A percentile compares a stretch with the other conserved stretches of the same genome.
Conservation (phyloP, 176 grass and related monocot genomes). For the Juncus inflexus region DNA sequence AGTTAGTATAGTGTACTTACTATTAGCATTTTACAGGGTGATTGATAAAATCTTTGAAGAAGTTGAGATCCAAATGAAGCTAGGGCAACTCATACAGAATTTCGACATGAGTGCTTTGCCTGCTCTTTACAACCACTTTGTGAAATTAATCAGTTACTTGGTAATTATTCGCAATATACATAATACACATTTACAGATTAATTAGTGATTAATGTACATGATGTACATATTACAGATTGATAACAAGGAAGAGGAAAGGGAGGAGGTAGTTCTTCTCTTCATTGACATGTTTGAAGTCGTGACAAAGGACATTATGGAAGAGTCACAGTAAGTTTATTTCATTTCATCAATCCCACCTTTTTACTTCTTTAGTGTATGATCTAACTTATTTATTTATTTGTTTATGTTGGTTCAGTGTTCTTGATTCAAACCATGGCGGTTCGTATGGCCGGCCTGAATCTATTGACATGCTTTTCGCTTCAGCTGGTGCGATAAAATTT, state of each 20-base stretch:
- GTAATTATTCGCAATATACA: slow-evolving; percentile 35
- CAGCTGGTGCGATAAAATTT: slow-evolving; percentile 66
- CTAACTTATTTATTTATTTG: slow-evolving; percentile 19
- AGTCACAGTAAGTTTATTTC: slow-evolving; percentile 19
- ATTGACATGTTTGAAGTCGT: slow-evolving; percentile 95
- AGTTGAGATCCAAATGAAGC: slow-evolving; percentile 48
- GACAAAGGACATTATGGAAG: slow-evolving; percentile 52
- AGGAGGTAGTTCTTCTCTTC: slow-evolving; percentile 72
- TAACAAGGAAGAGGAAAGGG: slow-evolving; percentile 60
- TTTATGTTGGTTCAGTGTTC: slow-evolving; percentile 45
- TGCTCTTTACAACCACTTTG: slow-evolving; percentile 63
- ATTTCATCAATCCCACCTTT: slow-evolving; percentile 2
- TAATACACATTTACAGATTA: background rate
- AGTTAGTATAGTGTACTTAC: background rate
- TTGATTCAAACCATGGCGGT: slow-evolving; percentile 59
- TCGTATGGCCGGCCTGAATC: slow-evolving; percentile 38
- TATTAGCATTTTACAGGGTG: slow-evolving; percentile 39
- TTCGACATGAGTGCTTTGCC: slow-evolving; percentile 72
- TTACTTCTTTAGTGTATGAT: slow-evolving; percentile 4
- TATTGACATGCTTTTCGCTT: slow-evolving; percentile 54
- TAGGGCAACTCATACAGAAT: slow-evolving; percentile 36
- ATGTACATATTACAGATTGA: slow-evolving; percentile 31
- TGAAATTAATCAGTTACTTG: slow-evolving; percentile 69
- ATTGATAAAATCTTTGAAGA: slow-evolving; percentile 62
- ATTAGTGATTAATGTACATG: too few relatives aligned